Conservation (phyloP, 1,284 basidiomycete species). For the Cryptococcus depauperatus region DNA sequence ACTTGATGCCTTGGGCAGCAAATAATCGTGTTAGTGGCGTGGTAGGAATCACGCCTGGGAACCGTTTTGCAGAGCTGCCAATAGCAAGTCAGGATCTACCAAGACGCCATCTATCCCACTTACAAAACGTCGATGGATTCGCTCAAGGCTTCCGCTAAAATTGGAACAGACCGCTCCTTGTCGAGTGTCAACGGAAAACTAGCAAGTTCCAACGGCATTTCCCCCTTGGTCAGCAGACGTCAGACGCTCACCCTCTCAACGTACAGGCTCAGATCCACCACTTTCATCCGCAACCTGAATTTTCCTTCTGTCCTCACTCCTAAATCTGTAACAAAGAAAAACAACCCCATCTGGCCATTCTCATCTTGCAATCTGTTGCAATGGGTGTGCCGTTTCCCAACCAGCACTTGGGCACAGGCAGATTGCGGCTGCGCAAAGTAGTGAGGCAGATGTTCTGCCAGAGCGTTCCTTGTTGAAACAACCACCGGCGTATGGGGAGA, state of each 20-base stretch:
- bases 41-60: constrained; percentile 87
- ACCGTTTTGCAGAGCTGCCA: constrained; percentile 67
- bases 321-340: constrained; percentile 79
- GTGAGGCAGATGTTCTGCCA: too few relatives aligned
- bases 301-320: constrained; percentile 75
- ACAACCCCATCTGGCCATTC: constrained; percentile 71
- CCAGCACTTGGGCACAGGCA: constrained; percentile 75
- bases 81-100: neutral
- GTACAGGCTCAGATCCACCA: constrained; percentile 33
- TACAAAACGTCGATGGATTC: constrained; percentile 76
- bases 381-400: constrained; percentile 75
- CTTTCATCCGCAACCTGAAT: constrained; percentile 40
- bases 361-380: constrained; percentile 74
- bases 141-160: constrained; percentile 75
- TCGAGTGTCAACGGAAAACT: constrained; percentile 61
- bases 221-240: constrained; percentile 24
- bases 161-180: constrained; percentile 51
- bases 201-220: too few relatives aligned
- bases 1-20: constrained; percentile 80
- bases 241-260: constrained; percentile 4
- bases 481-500: too few relatives aligned
- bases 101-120: constrained; percentile 13
- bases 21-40: constrained; percentile 84
- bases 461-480: too few relatives aligned
- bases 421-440: neutral